phyloP scores from a whole-genome alignment of 1,284 basidiomycete genomes.

The Irpex rosettiformis region DNA sequence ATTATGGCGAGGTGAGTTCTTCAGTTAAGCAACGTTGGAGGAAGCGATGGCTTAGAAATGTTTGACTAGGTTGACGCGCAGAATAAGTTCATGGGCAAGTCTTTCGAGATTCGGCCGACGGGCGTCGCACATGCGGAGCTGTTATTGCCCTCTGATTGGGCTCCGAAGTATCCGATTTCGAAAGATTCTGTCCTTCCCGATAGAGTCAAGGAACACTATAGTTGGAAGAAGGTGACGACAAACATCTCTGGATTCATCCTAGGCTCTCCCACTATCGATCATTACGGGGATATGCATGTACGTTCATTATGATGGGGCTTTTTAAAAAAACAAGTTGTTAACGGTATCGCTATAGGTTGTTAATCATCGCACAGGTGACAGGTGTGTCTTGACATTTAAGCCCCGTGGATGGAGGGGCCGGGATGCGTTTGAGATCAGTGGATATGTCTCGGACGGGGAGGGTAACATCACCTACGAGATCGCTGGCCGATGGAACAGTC shows the following conservation, averaged over 20 bases:
- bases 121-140: constrained; percentile 91
- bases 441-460: constrained; percentile 68
- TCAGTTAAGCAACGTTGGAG: not conserved
- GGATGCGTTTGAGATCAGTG: constrained; percentile 91
- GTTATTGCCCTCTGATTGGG: constrained; percentile 69
- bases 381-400: constrained; percentile 91
- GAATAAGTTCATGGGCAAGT: constrained; percentile 94
- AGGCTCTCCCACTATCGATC: constrained; percentile 92
- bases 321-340: not conserved
- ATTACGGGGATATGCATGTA: constrained; percentile 97
- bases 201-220: constrained; percentile 79
- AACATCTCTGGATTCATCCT: constrained; percentile 93
- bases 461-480: constrained; percentile 84
- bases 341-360: constrained; percentile 50
- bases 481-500: constrained; percentile 94
- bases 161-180: constrained; percentile 53
- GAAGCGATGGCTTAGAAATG: not conserved
- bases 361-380: constrained; percentile 93
- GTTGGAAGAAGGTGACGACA: constrained; percentile 95
- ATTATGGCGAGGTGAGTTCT: constrained; percentile 86
- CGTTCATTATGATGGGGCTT: constrained; percentile 48
- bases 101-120: constrained; percentile 95
- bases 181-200: constrained; percentile 36
- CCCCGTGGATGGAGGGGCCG: constrained; percentile 93
- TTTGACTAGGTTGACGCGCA: constrained; percentile 75